These are phyloP conservation scores for Pythium inflatum DNA, from an alignment of 352 stramenopile genomes.

Conservation along the genomic window DNA sequence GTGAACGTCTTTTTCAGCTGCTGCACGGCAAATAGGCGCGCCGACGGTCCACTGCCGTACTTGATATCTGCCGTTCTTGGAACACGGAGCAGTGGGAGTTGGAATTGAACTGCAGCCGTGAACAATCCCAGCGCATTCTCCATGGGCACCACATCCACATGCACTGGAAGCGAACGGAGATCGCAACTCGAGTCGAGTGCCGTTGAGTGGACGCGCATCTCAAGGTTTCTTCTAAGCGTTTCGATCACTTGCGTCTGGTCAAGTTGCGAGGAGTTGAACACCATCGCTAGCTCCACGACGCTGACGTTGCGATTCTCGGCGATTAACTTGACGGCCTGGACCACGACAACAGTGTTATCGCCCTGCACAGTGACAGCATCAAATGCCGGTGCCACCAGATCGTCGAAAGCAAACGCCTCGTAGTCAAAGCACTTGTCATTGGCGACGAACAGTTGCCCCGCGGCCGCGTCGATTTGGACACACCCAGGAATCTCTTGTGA, in stretches of 20 bases:
- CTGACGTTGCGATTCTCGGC: constrained; percentile 22
- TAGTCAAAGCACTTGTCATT: constrained; percentile 55
- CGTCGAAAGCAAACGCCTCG: constrained; percentile 42
- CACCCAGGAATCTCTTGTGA: constrained; percentile 44
- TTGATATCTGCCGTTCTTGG: constrained; percentile 34
- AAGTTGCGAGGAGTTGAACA: background rate
- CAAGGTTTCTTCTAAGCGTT: background rate
- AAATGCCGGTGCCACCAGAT: constrained; percentile 4
- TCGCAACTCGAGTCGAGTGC: constrained; percentile 4
- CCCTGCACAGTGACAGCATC: constrained; percentile 6
- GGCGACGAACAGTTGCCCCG: constrained; percentile 47
- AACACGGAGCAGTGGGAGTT: constrained; percentile 18
- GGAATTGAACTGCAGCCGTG: background rate
- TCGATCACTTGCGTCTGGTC: background rate
- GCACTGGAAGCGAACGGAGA: background rate
- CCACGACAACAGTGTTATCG: background rate
- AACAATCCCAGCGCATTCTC: constrained; percentile 8
- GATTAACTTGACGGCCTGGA: constrained; percentile 21
- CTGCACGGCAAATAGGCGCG: constrained; percentile 40
- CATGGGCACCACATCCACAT: background rate
- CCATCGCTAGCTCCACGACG: constrained; percentile 18
- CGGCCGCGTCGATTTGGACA: constrained; percentile 38
- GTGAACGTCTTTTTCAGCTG: constrained; percentile 45
- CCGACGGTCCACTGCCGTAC: constrained; percentile 37
- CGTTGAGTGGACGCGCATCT: constrained; percentile 1